Percentiles rank a stretch among this genome's conserved stretches.
Conservation (phyloP, 768 basidiomycete species). For the Polyporus arcularius region DNA sequence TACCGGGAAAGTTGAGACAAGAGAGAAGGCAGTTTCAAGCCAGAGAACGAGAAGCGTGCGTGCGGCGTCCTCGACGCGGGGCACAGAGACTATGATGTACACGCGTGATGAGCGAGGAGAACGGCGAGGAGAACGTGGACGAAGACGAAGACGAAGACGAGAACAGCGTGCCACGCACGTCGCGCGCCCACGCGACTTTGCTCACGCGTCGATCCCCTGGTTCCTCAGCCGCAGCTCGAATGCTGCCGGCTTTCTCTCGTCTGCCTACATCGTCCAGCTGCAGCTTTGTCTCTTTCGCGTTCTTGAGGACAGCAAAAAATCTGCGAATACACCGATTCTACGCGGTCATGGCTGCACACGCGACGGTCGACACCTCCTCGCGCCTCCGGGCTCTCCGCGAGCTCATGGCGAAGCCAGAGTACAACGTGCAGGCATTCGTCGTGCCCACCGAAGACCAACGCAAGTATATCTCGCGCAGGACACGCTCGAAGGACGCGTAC, state of each 20-base stretch:
- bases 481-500: background rate
- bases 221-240: conserved; percentile 6
- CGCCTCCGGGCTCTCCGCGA: conserved; percentile 65
- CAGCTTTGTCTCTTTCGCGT: background rate
- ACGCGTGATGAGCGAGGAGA: background rate
- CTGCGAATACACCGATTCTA: conserved; percentile 4
- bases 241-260: conserved; percentile 4
- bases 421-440: conserved; percentile 69
- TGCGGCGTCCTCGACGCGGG: background rate
- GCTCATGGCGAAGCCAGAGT: conserved; percentile 61
- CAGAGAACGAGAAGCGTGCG: background rate
- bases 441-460: conserved; percentile 94
- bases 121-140: conserved; percentile 1
- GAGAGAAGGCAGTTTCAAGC: background rate
- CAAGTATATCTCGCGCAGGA: conserved; percentile 37
- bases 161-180: background rate
- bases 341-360: conserved; percentile 39
- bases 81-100: background rate
- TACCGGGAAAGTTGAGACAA: background rate
- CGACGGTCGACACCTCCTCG: conserved; percentile 60
- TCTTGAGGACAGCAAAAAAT: background rate
- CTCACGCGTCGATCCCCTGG: conserved; percentile 10
- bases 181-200: background rate
- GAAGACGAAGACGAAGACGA: background rate
- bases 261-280: background rate